A percentile compares a stretch with the other conserved stretches of the same genome.
Conservation (phyloP, 495 filamentous ascomycete genomes). For the Penicillium cinerascens region DNA sequence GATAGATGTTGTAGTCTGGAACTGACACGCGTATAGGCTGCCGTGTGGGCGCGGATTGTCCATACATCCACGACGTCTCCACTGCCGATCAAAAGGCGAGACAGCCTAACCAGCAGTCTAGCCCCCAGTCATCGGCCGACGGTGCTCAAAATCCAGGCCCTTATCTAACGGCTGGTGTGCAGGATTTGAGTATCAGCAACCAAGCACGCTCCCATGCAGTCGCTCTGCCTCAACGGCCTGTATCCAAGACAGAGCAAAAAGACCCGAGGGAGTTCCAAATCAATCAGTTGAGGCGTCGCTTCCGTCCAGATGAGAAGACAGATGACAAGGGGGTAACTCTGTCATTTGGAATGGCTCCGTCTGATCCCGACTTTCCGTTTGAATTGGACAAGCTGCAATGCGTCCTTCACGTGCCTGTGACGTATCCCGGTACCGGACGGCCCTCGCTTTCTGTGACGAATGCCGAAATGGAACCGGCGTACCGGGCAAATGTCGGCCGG, state of each 20-base stretch:
- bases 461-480: slow-evolving; percentile 73
- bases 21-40: slow-evolving; percentile 36
- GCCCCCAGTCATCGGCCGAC: slow-evolving; percentile 1
- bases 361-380: slow-evolving; percentile 87
- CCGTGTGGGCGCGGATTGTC: slow-evolving; percentile 38
- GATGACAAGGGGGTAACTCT: slow-evolving; percentile 54
- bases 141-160: slow-evolving; percentile 2
- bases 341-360: slow-evolving; percentile 64
- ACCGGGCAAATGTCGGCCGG: slow-evolving; percentile 73
- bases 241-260: slow-evolving; percentile 59
- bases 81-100: slow-evolving; percentile 5
- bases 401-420: slow-evolving; percentile 61
- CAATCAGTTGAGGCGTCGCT: slow-evolving; percentile 70
- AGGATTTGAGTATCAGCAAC: slow-evolving; percentile 10
- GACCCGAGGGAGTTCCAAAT: slow-evolving; percentile 76
- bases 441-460: slow-evolving; percentile 68
- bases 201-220: slow-evolving; percentile 10
- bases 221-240: slow-evolving; percentile 54
- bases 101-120: slow-evolving; percentile 8
- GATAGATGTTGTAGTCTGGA: background rate
- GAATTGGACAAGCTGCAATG: slow-evolving; percentile 71
- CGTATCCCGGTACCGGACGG: slow-evolving; percentile 52
- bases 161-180: slow-evolving; percentile 6
- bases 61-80: slow-evolving; percentile 37
- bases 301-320: slow-evolving; percentile 55